phyloP scores from a whole-genome alignment of 1,284 basidiomycete species.

The Sanghuangporus baumii region DNA sequence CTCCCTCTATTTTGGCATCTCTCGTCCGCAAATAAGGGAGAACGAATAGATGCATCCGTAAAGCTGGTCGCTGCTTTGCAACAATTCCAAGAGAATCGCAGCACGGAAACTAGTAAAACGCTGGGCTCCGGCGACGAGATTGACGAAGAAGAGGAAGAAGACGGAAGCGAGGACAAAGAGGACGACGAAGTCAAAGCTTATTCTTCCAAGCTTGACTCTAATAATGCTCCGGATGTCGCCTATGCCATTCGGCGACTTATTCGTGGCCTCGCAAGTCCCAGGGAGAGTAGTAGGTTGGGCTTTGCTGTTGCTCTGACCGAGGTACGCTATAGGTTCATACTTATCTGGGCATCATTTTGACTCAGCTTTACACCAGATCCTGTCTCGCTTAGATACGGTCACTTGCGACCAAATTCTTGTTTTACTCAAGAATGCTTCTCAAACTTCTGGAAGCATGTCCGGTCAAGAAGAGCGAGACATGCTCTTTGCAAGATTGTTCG shows the following conservation, averaged over 20 bases:
- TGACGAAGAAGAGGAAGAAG: conserved; percentile 44
- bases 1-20: conserved; percentile 93
- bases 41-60: conserved; percentile 81
- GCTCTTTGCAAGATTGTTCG: conserved; percentile 90
- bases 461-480: conserved; percentile 91
- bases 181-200: conserved; percentile 31
- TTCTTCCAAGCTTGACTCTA: conserved; percentile 43
- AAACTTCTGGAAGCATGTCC: conserved; percentile 66
- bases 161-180: conserved; percentile 39
- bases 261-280: conserved; percentile 83
- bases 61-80: conserved; percentile 79
- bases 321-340: conserved; percentile 42
- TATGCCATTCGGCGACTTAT: conserved; percentile 84
- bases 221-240: conserved; percentile 84
- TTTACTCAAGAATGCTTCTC: conserved; percentile 66
- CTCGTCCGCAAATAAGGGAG: conserved; percentile 76
- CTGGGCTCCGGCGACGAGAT: conserved; percentile 37
- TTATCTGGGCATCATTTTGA: background rate
- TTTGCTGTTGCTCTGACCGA: conserved; percentile 96
- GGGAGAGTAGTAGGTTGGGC: conserved; percentile 90
- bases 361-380: conserved; percentile 47
- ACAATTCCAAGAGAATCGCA: conserved; percentile 69
- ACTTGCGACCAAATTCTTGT: conserved; percentile 72
- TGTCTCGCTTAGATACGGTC: conserved; percentile 76
- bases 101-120: conserved; percentile 31